These are phyloP conservation scores for Solanum bukasovii DNA, from an alignment of 257 asterid genomes.

Conservation along the genomic window DNA sequence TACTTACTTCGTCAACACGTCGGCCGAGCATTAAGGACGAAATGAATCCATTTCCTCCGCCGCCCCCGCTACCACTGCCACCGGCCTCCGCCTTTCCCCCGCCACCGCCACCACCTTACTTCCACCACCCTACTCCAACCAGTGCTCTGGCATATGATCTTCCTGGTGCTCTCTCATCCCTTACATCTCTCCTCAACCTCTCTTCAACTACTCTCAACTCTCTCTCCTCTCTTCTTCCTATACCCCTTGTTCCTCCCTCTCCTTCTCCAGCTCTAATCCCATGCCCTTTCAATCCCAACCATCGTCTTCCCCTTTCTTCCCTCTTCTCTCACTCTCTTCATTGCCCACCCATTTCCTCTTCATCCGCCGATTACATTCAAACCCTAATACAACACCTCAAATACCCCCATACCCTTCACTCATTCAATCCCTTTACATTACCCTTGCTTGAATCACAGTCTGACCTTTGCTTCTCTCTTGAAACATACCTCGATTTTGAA, in stretches of 20 bases:
- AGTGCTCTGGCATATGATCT: slow-evolving; percentile 15
- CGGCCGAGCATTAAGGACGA: not conserved
- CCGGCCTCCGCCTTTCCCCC: not conserved
- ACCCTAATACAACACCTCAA: slow-evolving; percentile 26
- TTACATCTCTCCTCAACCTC: slow-evolving; percentile 44
- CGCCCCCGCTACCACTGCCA: not conserved
- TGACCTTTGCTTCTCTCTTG: slow-evolving; percentile 43
- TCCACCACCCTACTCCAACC: slow-evolving; percentile 7
- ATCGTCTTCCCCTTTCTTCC: slow-evolving; percentile 55
- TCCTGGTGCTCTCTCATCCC: slow-evolving; percentile 33
- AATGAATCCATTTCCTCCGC: not conserved
- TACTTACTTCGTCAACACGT: not conserved
- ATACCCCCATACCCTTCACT: slow-evolving; percentile 32
- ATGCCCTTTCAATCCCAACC: slow-evolving; percentile 67
- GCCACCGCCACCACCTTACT: not conserved
- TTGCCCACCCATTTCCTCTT: slow-evolving; percentile 31
- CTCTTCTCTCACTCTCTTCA: slow-evolving; percentile 68
- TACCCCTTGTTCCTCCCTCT: slow-evolving; percentile 6
- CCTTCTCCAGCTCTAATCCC: slow-evolving; percentile 23
- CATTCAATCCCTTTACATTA: not conserved
- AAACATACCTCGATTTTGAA: slow-evolving; percentile 16
- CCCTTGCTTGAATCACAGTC: slow-evolving; percentile 1
- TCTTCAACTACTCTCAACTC: slow-evolving; percentile 38
- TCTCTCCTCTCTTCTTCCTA: slow-evolving; percentile 26
- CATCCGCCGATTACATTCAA: slow-evolving; percentile 4